These are phyloP conservation scores for Nitzschia sp. DNA, from an alignment of 108 stramenopile genomes.

Conservation along the genomic window DNA sequence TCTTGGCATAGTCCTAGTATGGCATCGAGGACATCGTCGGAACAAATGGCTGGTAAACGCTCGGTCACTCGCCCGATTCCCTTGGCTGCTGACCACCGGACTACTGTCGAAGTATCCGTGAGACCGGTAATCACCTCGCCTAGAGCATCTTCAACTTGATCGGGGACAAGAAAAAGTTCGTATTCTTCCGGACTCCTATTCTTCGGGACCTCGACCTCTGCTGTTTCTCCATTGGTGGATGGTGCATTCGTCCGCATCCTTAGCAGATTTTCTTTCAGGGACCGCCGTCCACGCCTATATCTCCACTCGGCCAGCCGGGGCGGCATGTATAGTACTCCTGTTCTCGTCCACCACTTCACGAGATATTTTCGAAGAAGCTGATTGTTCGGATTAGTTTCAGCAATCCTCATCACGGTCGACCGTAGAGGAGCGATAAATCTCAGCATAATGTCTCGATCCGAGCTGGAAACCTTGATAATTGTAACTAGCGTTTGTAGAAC, in stretches of 20 bases:
- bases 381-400: constrained; percentile 37
- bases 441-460: constrained; percentile 51
- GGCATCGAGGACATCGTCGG: constrained; percentile 96
- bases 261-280: constrained; percentile 76
- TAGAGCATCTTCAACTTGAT: constrained; percentile 95
- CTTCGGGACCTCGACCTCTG: background rate
- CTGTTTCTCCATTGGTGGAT: background rate
- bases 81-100: constrained; percentile 98
- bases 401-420: constrained; percentile 14
- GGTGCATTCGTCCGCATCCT: constrained; percentile 1
- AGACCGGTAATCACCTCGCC: constrained; percentile 84
- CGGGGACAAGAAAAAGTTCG: constrained; percentile 77
- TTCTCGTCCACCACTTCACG: constrained; percentile 92
- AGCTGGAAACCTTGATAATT: constrained; percentile 66
- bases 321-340: constrained; percentile 88
- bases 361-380: constrained; percentile 80
- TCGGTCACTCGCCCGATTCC: constrained; percentile 96
- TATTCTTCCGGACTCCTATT: constrained; percentile 2
- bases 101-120: constrained; percentile 88
- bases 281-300: constrained; percentile 90
- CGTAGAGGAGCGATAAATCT: constrained; percentile 12
- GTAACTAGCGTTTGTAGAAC: constrained; percentile 76
- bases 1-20: constrained; percentile 79
- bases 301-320: constrained; percentile 93
- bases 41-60: constrained; percentile 86